These are phyloP conservation scores for Sugiyamaella chiloensis DNA, from an alignment of 805 yeast species.

Conservation along the genomic window DNA sequence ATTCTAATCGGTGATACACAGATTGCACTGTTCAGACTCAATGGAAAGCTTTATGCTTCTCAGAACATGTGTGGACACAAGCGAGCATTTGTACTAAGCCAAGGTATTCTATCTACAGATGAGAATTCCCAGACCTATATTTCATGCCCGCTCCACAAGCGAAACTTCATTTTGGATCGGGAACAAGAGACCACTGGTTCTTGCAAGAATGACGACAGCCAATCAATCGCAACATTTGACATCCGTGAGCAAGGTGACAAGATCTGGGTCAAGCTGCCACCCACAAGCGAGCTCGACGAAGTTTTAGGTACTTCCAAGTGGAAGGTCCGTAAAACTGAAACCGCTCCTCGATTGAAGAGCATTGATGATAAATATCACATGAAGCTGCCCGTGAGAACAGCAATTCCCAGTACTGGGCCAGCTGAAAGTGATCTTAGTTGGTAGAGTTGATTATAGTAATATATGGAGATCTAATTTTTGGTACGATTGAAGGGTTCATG, in stretches of 20 bases:
- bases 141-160: constrained; percentile 40
- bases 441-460: too few relatives aligned
- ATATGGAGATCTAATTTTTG: too few relatives aligned
- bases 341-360: not conserved
- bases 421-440: constrained; percentile 2
- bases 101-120: constrained; percentile 36
- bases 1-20: constrained; percentile 38
- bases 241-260: constrained; percentile 34
- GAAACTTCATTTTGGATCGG: constrained; percentile 32
- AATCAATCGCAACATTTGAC: constrained; percentile 38
- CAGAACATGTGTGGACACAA: constrained; percentile 43
- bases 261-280: constrained; percentile 35
- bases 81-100: constrained; percentile 38
- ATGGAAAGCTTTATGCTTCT: constrained; percentile 36
- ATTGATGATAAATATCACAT: not conserved
- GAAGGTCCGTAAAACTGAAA: constrained; percentile 29
- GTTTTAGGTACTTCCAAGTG: constrained; percentile 36
- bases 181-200: constrained; percentile 29
- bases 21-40: constrained; percentile 36
- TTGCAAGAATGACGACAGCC: constrained; percentile 32
- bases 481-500: too few relatives aligned
- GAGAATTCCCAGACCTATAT: constrained; percentile 33
- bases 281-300: constrained; percentile 35
- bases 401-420: constrained; percentile 3
- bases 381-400: constrained; percentile 4